A percentile compares a stretch with the other conserved stretches of the same genome.
These are phyloP conservation scores for Antrodiella citrinella DNA, from an alignment of 768 basidiomycete genomes.

Conservation along the genomic window DNA sequence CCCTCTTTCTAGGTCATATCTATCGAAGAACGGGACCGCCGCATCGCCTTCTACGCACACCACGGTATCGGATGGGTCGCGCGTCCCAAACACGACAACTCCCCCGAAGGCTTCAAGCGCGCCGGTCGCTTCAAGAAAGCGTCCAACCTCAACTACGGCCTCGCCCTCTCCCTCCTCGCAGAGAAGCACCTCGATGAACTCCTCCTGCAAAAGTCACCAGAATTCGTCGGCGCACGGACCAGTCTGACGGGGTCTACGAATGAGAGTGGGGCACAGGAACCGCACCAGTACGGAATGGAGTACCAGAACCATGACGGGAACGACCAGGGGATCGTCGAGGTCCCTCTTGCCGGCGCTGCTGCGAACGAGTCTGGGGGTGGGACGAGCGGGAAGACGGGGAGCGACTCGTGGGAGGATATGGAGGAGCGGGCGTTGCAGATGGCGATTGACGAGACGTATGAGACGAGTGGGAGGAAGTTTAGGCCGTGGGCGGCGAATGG, in stretches of 20 bases:
- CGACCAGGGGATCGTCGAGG: constrained; percentile 35
- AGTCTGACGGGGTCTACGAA: neutral
- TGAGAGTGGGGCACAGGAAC: constrained; percentile 11
- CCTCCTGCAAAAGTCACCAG: constrained; percentile 16
- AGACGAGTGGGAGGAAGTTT: constrained; percentile 24
- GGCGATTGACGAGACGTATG: constrained; percentile 45
- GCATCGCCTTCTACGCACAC: constrained; percentile 45
- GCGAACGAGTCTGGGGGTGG: constrained; percentile 14
- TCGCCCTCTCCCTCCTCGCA: constrained; percentile 24
- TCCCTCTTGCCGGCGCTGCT: constrained; percentile 1
- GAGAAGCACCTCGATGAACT: constrained; percentile 28
- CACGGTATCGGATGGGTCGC: constrained; percentile 56
- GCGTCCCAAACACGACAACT: constrained; percentile 40
- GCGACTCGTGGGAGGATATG: constrained; percentile 24
- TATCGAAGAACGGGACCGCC: constrained; percentile 35
- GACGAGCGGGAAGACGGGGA: constrained; percentile 1
- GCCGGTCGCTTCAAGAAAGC: constrained; percentile 45
- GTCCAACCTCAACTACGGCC: constrained; percentile 41
- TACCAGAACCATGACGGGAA: constrained; percentile 60
- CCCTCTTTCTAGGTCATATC: constrained; percentile 24
- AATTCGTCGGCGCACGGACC: neutral
- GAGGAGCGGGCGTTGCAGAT: constrained; percentile 43
- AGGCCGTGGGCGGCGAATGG: constrained; percentile 29
- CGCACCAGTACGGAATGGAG: constrained; percentile 47
- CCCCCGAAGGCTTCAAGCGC: constrained; percentile 36